Evolutionary conservation across 306 rosid species (phyloP).

Genomic region (Quercus alba): DNA sequence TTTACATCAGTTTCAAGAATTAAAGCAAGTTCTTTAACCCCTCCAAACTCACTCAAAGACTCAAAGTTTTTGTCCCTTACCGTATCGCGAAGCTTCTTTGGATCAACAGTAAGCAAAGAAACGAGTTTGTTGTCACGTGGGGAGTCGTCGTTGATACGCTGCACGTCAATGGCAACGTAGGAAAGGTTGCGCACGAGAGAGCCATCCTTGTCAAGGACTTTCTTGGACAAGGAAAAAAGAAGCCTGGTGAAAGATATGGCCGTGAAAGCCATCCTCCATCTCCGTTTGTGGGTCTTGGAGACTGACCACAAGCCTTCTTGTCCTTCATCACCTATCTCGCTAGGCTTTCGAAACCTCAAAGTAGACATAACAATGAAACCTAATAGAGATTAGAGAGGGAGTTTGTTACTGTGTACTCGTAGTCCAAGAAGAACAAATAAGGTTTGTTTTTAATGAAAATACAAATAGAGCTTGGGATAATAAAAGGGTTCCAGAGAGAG

Average conservation of each 20-base stretch:
- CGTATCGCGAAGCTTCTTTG: not conserved
- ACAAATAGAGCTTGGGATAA: too few relatives aligned
- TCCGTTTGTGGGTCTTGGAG: not conserved
- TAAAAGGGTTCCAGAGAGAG: too few relatives aligned
- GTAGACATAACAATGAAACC: not conserved
- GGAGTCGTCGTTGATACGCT: not conserved
- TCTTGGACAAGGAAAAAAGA: conserved; percentile 13
- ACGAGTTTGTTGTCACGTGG: too few relatives aligned
- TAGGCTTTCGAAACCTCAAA: not conserved
- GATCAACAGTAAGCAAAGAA: not conserved
- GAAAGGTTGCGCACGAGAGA: conserved; percentile 13
- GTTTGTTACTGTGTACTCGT: too few relatives aligned
- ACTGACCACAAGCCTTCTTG: not conserved
- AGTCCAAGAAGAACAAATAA: too few relatives aligned
- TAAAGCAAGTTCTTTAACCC: not conserved
- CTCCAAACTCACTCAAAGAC: conserved; percentile 13
- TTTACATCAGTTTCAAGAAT: not conserved
- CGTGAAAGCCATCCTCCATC: conserved; percentile 20
- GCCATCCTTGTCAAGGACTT: not conserved
- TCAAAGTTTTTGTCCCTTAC: conserved; percentile 15
- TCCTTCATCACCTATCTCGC: not conserved
- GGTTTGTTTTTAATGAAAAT: too few relatives aligned
- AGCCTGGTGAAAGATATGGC: conserved; percentile 18
- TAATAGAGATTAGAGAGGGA: not conserved
- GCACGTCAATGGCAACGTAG: conserved; percentile 13